phyloP scores from a whole-genome alignment of 2,329 filamentous ascomycete species.

The Pyrenochaeta sp. region DNA sequence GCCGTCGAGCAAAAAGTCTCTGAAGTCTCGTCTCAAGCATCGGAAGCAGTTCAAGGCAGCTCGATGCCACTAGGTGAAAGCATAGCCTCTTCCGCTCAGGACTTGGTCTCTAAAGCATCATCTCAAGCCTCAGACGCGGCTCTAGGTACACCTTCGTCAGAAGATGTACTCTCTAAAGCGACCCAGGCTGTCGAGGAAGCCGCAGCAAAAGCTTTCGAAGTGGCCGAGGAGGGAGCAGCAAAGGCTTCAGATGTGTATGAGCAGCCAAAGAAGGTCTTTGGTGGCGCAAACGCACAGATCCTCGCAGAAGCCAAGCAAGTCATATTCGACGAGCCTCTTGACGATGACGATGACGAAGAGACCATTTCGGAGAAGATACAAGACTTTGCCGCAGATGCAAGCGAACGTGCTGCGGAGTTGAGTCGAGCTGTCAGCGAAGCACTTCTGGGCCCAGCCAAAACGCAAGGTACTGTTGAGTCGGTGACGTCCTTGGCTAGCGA shows the following conservation, averaged over 20 bases:
- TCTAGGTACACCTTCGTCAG: constrained; percentile 17
- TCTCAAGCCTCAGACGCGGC: constrained; percentile 34
- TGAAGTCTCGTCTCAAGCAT: constrained; percentile 34
- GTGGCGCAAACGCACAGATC: constrained; percentile 61
- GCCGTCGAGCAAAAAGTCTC: constrained; percentile 47
- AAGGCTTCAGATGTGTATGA: constrained; percentile 35
- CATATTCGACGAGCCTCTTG: constrained; percentile 59
- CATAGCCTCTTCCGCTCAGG: constrained; percentile 46
- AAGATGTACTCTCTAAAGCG: constrained; percentile 33
- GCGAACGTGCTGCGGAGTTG: constrained; percentile 61
- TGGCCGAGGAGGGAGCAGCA: constrained; percentile 26
- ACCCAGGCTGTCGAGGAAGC: constrained; percentile 16
- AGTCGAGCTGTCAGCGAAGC: constrained; percentile 65
- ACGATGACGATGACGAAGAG: constrained; percentile 55
- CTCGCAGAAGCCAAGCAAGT: constrained; percentile 56
- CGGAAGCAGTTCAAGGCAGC: constrained; percentile 42
- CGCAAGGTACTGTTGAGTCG: constrained; percentile 58
- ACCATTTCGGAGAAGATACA: constrained; percentile 61
- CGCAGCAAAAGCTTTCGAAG: constrained; percentile 27
- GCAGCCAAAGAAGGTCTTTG: constrained; percentile 60
- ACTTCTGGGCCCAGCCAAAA: constrained; percentile 54
- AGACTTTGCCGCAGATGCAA: constrained; percentile 59
- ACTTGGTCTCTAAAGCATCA: constrained; percentile 45
- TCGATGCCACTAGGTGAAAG: constrained; percentile 41
- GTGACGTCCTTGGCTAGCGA: constrained; percentile 63